phyloP scores from a whole-genome alignment of 495 filamentous ascomycete species.

The Echria macrotheca region DNA sequence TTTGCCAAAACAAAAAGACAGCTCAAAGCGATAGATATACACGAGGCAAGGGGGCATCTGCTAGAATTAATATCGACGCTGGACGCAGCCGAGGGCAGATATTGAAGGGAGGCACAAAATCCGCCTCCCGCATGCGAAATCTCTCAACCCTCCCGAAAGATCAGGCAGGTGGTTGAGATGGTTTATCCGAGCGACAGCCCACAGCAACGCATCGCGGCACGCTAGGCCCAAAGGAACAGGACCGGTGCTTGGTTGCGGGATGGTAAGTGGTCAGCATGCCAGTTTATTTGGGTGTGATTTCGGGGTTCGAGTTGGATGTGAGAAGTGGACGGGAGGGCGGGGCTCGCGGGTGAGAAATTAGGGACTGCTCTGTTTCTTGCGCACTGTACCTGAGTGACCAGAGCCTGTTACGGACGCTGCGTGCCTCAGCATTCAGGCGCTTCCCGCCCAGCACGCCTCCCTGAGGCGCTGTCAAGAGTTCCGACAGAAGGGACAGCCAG shows the following conservation, averaged over 20 bases:
- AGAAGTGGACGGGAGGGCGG: not conserved
- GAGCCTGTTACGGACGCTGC: not conserved
- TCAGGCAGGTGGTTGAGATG: conserved; percentile 3
- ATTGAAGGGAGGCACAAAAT: conserved; percentile 15
- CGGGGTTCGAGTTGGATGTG: not conserved
- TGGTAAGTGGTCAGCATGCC: not conserved
- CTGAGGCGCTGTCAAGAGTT: no score
- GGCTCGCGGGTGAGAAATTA: not conserved
- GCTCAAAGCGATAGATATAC: not conserved
- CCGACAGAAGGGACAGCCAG: not conserved
- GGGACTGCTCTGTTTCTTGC: not conserved
- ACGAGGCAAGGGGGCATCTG: no score
- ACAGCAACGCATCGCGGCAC: conserved; percentile 4
- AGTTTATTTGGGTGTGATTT: conserved; percentile 1
- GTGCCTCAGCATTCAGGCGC: not conserved
- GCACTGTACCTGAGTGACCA: conserved; percentile 4
- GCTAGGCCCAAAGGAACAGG: conserved; percentile 1
- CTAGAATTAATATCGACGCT: conserved; percentile 13
- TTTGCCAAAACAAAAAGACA: not conserved
- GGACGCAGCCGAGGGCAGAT: conserved; percentile 7
- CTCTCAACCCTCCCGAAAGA: not conserved
- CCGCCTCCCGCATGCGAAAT: conserved; percentile 16
- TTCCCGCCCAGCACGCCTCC: not conserved
- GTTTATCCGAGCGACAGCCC: conserved; percentile 17
- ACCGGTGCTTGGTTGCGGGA: not conserved